These are phyloP conservation scores for Geosmithia morbida DNA, from an alignment of 2,329 filamentous ascomycete genomes.

Conservation along the genomic window DNA sequence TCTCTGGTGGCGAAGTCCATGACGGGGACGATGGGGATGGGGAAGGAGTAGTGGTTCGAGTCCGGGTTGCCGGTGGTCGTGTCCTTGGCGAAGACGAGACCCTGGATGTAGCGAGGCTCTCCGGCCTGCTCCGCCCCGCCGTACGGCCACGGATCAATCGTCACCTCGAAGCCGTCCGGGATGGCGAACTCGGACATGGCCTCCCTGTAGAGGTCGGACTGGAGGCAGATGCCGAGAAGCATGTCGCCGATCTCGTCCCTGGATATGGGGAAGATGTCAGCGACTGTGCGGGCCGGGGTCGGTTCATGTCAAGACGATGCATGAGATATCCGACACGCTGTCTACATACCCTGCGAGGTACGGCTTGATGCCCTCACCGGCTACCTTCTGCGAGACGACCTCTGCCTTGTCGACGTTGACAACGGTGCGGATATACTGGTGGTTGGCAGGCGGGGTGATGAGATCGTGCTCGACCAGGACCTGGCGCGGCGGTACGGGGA, in stretches of 20 bases:
- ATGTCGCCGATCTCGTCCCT: constrained; percentile 21
- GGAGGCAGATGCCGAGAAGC: constrained; percentile 23
- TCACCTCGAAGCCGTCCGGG: constrained; percentile 26
- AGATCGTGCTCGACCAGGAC: constrained; percentile 30
- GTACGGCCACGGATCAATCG: constrained; percentile 55
- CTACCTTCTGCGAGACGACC: constrained; percentile 11
- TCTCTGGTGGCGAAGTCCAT: constrained; percentile 41
- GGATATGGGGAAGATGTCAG: no score
- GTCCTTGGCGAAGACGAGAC: constrained; percentile 32
- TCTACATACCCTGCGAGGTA: constrained; percentile 20
- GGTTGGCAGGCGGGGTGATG: constrained; percentile 11
- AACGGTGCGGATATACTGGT: constrained; percentile 19
- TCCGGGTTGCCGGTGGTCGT: constrained; percentile 28
- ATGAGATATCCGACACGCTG: no score
- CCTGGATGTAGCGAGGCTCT: constrained; percentile 31
- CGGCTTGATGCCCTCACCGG: constrained; percentile 17
- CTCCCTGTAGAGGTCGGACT: constrained; percentile 28
- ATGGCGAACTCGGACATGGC: constrained; percentile 30
- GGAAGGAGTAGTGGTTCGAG: constrained; percentile 48
- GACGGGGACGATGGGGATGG: constrained; percentile 42
- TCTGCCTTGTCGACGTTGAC: constrained; percentile 19
- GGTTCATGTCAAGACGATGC: no score
- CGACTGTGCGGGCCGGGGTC: no score
- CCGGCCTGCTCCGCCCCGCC: constrained; percentile 24
- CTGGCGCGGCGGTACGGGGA: constrained; percentile 27